Conservation (phyloP, 169 alveolate species). For the Babesia bigemina region DNA sequence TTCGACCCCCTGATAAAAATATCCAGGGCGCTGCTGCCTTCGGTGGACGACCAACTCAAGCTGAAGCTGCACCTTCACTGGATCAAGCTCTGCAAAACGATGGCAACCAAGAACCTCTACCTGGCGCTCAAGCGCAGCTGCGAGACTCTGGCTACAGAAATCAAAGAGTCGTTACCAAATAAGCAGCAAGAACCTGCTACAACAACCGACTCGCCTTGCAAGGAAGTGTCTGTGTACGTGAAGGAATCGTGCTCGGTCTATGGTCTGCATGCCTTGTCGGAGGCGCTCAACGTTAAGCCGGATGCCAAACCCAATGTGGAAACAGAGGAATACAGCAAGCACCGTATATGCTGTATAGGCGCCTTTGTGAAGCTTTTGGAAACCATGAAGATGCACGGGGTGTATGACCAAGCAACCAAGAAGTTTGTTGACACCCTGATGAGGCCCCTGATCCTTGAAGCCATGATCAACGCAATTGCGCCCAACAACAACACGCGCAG, state of each 20-base stretch:
- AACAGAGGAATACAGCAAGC: slow-evolving; percentile 48
- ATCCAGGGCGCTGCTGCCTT: slow-evolving; percentile 62
- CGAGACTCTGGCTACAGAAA: slow-evolving; percentile 12
- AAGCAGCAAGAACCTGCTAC: background rate
- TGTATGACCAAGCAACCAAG: background rate
- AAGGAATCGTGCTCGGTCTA: slow-evolving; percentile 26
- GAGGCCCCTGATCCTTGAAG: slow-evolving; percentile 57
- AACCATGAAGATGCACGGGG: slow-evolving; percentile 27
- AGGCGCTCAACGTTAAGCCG: slow-evolving; percentile 21
- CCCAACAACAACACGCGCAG: slow-evolving; percentile 44
- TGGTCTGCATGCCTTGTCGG: slow-evolving; percentile 31
- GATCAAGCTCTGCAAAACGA: slow-evolving; percentile 13
- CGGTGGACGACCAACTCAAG: slow-evolving; percentile 53
- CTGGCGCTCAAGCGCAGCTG: slow-evolving; percentile 50
- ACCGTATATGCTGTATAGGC: slow-evolving; percentile 33
- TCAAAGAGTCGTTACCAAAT: background rate
- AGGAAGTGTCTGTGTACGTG: slow-evolving; percentile 10
- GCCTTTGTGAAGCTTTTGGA: slow-evolving; percentile 37
- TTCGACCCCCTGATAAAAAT: slow-evolving; percentile 39
- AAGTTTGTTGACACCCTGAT: slow-evolving; percentile 6
- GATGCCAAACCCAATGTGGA: slow-evolving; percentile 20
- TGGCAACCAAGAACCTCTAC: slow-evolving; percentile 21
- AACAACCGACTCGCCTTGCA: background rate
- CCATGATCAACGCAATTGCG: slow-evolving; percentile 42
- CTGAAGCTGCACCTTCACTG: slow-evolving; percentile 30